A percentile compares a stretch with the other conserved stretches of the same genome.
These are phyloP conservation scores for Sesbania bispinosa DNA, from an alignment of 306 rosid genomes.

Conservation along the genomic window DNA sequence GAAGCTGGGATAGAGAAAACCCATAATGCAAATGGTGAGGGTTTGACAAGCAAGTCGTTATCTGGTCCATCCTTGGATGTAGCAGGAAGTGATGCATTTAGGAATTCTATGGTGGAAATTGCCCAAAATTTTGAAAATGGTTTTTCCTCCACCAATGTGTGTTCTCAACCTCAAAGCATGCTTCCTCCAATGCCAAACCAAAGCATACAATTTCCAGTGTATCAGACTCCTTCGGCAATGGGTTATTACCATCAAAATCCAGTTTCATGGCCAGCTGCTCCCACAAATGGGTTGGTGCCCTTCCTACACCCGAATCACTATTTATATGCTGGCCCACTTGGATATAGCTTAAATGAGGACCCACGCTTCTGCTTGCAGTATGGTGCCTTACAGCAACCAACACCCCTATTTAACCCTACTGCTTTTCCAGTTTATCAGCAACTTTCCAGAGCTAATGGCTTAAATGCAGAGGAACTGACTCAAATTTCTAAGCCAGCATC, in stretches of 20 bases:
- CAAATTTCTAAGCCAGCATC: constrained; percentile 43
- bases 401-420: constrained; percentile 56
- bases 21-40: constrained; percentile 33
- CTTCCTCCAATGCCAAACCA: constrained; percentile 54
- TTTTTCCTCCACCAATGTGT: constrained; percentile 43
- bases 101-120: constrained; percentile 28
- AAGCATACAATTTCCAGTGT: constrained; percentile 65
- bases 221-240: constrained; percentile 70
- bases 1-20: constrained; percentile 39
- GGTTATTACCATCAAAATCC: constrained; percentile 82
- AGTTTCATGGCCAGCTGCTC: constrained; percentile 77
- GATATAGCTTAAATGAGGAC: constrained; percentile 72
- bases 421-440: constrained; percentile 68
- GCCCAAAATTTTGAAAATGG: constrained; percentile 48
- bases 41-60: constrained; percentile 22
- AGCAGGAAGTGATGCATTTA: constrained; percentile 37
- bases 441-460: constrained; percentile 40
- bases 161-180: constrained; percentile 58
- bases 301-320: constrained; percentile 65
- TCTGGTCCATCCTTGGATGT: constrained; percentile 35
- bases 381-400: constrained; percentile 69
- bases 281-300: constrained; percentile 61
- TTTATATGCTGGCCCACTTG: constrained; percentile 70
- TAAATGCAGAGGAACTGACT: constrained; percentile 39
- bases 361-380: constrained; percentile 78